Percentiles rank a stretch among this genome's conserved stretches.
Conservation (phyloP, 306 rosid genomes). For the Cucumis hystrix region DNA sequence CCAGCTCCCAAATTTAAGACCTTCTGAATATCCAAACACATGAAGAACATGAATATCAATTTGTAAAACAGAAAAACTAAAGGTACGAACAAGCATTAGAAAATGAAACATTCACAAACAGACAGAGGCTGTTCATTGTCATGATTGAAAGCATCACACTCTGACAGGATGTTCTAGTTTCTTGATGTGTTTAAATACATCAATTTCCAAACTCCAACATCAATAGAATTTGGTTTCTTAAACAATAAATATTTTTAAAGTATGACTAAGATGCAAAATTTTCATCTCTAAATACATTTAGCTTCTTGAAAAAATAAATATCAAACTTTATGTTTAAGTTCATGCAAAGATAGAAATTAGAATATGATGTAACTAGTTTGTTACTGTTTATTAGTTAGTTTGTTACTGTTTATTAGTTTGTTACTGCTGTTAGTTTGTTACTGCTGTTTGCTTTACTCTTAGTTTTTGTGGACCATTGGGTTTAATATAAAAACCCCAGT, state of each 20-base stretch:
- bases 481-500: no score
- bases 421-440: no score
- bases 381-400: no score
- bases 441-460: no score
- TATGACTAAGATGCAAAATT: not conserved
- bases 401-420: no score
- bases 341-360: no score
- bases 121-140: not conserved
- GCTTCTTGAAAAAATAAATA: not conserved
- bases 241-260: not conserved
- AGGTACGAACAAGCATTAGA: not conserved
- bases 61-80: constrained; percentile 5
- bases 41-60: not conserved
- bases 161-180: not conserved
- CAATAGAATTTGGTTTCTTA: not conserved
- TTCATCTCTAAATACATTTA: not conserved
- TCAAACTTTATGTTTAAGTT: not conserved
- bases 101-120: not conserved
- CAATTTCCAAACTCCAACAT: not conserved
- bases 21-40: constrained; percentile 4
- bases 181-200: not conserved
- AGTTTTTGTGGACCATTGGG: no score
- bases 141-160: not conserved
- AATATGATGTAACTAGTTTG: no score
- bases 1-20: constrained; percentile 2